Evolutionary conservation across 2,329 filamentous ascomycete species (phyloP), one percentile per base, ranked within the genome.

Genomic region (Zasmidium cellare): DNA sequence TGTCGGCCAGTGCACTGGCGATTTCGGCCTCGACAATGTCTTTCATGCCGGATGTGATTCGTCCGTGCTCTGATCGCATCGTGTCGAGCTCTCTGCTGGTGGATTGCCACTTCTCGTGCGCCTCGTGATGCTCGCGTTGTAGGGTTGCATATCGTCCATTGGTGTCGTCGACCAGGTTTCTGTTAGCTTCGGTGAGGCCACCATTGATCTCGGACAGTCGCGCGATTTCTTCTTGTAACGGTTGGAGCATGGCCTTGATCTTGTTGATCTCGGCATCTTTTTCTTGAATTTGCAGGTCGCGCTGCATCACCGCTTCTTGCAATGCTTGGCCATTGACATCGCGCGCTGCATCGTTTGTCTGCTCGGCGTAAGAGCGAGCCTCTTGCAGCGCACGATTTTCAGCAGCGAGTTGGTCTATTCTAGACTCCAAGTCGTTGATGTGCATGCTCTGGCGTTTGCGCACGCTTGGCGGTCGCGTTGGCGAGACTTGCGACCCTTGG

Each of bases 371-470:
- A 16, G 58, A 38, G 46, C 57, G 60, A 9, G 90, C 88, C 50
- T 92, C 88, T 66, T 85, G 82, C 24, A 99, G 85, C 61, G 86
- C 79, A 56, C 88, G 87, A 71, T 97, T 97, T 74, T 99, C 93
- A 20, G 88, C 86, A 44, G 89, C 80, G 64, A 99, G 82, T 74
- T 93, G 88, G 67, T 97, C 91, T 68, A 99, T 84, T 69, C 84
- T 86, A 59, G 85, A 82, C 79, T 97, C 92, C 71, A 99, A 87
- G 69, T 99, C 93, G 71, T 84, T 78, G 60, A 97, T 87, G 78
- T 97, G 93, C 87, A 97, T 93, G 82, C 93, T 97, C 77, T 96
- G 94, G 72, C 93, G 90, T 73, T 93, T 92, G 69, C 93, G 92
- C 84, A 99, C 90, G 80, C 92, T 97, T 72, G 92, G 91, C 69